phyloP scores from a whole-genome alignment of 202 grass and related monocot genomes.

The Elaeis oleifera region DNA sequence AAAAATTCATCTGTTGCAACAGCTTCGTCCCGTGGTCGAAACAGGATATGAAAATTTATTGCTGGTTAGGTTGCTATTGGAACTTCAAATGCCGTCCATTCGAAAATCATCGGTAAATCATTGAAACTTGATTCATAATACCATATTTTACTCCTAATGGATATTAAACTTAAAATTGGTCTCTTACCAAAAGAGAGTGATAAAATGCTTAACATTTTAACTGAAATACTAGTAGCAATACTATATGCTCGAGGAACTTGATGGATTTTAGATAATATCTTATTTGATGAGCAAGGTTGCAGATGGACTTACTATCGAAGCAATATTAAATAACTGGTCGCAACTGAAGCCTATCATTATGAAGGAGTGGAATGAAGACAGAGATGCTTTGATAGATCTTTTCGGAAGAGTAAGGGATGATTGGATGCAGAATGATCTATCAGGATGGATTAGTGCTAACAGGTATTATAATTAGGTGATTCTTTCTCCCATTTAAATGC shows the following conservation, averaged over 20 bases:
- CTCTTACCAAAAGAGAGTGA: too few relatives aligned
- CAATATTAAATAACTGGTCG: slow-evolving; percentile 65
- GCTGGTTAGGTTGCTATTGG: slow-evolving; percentile 87
- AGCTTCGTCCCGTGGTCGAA: slow-evolving; percentile 91
- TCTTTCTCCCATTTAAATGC: background rate
- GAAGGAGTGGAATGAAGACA: slow-evolving; percentile 78
- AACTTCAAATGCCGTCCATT: slow-evolving; percentile 48
- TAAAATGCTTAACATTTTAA: too few relatives aligned
- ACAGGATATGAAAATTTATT: slow-evolving; percentile 92
- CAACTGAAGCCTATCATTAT: slow-evolving; percentile 70
- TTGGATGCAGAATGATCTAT: slow-evolving; percentile 90
- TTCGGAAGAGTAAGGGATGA: slow-evolving; percentile 81
- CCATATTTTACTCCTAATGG: too few relatives aligned
- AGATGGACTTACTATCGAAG: slow-evolving; percentile 61
- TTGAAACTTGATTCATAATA: background rate
- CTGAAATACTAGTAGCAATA: background rate
- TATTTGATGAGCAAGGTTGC: slow-evolving; percentile 61
- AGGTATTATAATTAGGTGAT: slow-evolving; percentile 34
- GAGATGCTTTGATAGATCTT: slow-evolving; percentile 60
- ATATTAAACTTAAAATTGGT: too few relatives aligned
- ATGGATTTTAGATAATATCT: slow-evolving; percentile 12
- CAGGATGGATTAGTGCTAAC: slow-evolving; percentile 82
- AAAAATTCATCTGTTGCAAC: slow-evolving; percentile 25
- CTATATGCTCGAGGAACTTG: background rate
- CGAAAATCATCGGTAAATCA: slow-evolving; percentile 66